phyloP scores from a whole-genome alignment of 768 basidiomycete genomes.

The Pleurotus ostreatus region DNA sequence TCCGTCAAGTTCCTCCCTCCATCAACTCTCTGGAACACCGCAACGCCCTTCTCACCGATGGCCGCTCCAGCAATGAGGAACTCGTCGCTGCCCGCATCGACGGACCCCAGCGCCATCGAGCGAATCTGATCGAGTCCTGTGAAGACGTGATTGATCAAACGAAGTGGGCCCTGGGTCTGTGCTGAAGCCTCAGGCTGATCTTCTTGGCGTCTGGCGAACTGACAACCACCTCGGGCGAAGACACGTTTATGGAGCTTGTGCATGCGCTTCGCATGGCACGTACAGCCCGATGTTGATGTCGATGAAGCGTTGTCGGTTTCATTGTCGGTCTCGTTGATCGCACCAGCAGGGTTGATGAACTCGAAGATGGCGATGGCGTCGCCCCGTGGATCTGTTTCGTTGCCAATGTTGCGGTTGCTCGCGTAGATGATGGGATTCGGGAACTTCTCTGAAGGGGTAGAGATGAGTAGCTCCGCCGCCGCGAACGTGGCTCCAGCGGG shows the following conservation, averaged over 20 bases:
- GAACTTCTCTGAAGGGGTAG: conserved; percentile 35
- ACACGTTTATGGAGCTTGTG: conserved; percentile 7
- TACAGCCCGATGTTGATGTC: conserved; percentile 43
- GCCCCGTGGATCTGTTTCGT: conserved; percentile 39
- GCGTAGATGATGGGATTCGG: conserved; percentile 46
- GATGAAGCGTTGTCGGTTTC: conserved; percentile 44
- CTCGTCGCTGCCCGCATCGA: conserved; percentile 36
- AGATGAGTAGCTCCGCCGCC: conserved; percentile 52
- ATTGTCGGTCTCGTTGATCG: conserved; percentile 8
- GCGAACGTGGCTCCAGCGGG: conserved; percentile 39
- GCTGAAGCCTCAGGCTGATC: not conserved
- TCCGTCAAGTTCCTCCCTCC: conserved; percentile 48
- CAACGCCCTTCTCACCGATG: conserved; percentile 50
- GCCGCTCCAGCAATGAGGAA: conserved; percentile 54
- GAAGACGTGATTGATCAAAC: conserved; percentile 45
- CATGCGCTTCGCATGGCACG: conserved; percentile 14
- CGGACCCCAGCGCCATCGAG: conserved; percentile 45
- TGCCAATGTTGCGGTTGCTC: conserved; percentile 54
- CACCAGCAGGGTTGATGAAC: conserved; percentile 22
- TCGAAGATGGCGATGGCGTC: conserved; percentile 58
- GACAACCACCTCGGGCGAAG: conserved; percentile 1
- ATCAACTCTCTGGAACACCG: conserved; percentile 51
- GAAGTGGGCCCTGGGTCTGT: conserved; percentile 19
- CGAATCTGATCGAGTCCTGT: conserved; percentile 54
- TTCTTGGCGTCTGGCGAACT: conserved; percentile 1